phyloP scores from a whole-genome alignment of 2,329 filamentous ascomycete species.

The Cladosporium phlei region DNA sequence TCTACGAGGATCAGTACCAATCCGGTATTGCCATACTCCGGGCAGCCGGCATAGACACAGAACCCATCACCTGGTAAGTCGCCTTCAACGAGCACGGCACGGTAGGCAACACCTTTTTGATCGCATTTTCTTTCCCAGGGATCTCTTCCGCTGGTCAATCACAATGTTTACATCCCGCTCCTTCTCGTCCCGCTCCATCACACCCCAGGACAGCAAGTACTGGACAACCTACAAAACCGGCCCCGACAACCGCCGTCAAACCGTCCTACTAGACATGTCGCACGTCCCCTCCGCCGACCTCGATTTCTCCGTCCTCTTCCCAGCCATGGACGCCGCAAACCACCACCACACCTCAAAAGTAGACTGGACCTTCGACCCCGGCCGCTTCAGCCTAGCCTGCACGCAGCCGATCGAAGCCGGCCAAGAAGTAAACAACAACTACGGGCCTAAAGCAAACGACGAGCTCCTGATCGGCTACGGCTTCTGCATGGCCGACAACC shows the following conservation, averaged over 20 bases:
- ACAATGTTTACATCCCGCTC: slow-evolving; percentile 49
- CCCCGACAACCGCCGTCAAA: slow-evolving; percentile 25
- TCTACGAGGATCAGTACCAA: slow-evolving; percentile 36
- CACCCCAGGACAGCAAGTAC: slow-evolving; percentile 32
- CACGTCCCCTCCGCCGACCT: slow-evolving; percentile 29
- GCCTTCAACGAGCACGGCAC: neutral
- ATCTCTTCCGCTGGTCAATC: slow-evolving; percentile 47
- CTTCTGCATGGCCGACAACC: slow-evolving; percentile 46
- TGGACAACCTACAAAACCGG: slow-evolving; percentile 34
- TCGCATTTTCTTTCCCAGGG: slow-evolving; percentile 31
- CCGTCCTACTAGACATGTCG: slow-evolving; percentile 32
- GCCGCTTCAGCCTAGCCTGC: slow-evolving; percentile 37
- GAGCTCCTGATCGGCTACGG: slow-evolving; percentile 51
- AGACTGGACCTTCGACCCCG: slow-evolving; percentile 42
- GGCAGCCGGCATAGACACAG: slow-evolving; percentile 27
- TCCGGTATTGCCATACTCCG: slow-evolving; percentile 30
- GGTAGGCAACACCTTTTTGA: slow-evolving; percentile 25
- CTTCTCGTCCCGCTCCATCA: slow-evolving; percentile 41
- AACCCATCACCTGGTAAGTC: slow-evolving; percentile 40
- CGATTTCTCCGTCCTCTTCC: slow-evolving; percentile 45
- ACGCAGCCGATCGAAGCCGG: slow-evolving; percentile 33
- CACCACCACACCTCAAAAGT: slow-evolving; percentile 45
- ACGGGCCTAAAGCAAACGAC: slow-evolving; percentile 50
- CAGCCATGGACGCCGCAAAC: slow-evolving; percentile 47
- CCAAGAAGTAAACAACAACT: slow-evolving; percentile 50